Conservation (phyloP, 352 stramenopile species). For the Phytophthora agathidicida region DNA sequence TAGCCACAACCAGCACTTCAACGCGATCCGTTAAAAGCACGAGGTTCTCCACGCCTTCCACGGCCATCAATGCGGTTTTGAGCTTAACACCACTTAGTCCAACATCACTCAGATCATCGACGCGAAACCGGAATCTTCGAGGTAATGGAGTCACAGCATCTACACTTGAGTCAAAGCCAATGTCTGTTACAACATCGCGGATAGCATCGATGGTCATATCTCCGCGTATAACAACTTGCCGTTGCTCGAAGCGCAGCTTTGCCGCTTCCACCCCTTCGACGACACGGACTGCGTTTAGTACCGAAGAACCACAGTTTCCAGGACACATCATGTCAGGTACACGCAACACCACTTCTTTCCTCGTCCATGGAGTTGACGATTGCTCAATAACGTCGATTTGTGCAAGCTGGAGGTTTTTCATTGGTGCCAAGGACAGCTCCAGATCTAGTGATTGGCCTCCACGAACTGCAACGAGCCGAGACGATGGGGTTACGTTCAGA, state of each 20-base stretch:
- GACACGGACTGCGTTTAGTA: slow-evolving; percentile 60
- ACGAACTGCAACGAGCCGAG: slow-evolving; percentile 38
- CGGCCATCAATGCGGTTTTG: slow-evolving; percentile 30
- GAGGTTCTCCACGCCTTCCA: slow-evolving; percentile 76
- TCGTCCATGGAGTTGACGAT: slow-evolving; percentile 45
- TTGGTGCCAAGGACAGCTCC: slow-evolving; percentile 15
- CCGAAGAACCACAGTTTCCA: slow-evolving; percentile 74
- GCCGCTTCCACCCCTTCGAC: slow-evolving; percentile 55
- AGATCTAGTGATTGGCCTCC: slow-evolving; percentile 37
- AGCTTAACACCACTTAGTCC: slow-evolving; percentile 30
- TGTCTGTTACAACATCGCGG: slow-evolving; percentile 41
- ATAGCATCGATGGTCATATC: slow-evolving; percentile 51
- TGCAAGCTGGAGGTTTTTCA: slow-evolving; percentile 38
- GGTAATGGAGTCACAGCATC: slow-evolving; percentile 46
- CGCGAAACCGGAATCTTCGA: slow-evolving; percentile 62
- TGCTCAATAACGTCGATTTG: slow-evolving; percentile 44
- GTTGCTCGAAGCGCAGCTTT: slow-evolving; percentile 63
- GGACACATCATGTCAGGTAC: slow-evolving; percentile 87
- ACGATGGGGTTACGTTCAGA: not conserved
- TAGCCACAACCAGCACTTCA: slow-evolving; percentile 67
- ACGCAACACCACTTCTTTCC: slow-evolving; percentile 68
- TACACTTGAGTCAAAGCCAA: slow-evolving; percentile 68
- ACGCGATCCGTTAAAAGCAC: slow-evolving; percentile 58
- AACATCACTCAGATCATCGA: slow-evolving; percentile 44
- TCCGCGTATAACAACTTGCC: slow-evolving; percentile 61